Base-by-base conservation (phyloP, 257 asterid species). In the Catharanthus roseus region DNA sequence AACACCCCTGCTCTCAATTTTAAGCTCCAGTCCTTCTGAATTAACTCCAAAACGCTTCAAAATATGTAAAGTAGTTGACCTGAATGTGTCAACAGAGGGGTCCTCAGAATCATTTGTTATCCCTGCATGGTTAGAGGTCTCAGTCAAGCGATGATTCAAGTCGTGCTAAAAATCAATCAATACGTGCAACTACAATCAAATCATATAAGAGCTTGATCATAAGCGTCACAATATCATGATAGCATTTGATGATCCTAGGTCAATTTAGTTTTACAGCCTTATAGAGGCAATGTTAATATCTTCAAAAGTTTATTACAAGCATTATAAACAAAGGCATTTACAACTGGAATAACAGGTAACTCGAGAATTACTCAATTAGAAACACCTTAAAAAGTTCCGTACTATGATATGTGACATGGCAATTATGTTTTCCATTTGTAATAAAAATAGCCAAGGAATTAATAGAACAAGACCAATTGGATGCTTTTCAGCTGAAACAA, bases 41-140 rank as follows among this genome's bases (percentile, higher is more conserved):
- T 86, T 84, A 70, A 91, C 85, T 61, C 97, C 99, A 76, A 93
- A 93, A 73, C 76, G 91, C 86, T 85, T 88, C 85, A 93, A 75
- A n/a, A 93, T 74, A 53, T 85, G 90, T 65, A 89, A 69, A 10
- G 95, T 86, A 19, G 95, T 75, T 21, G 95, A 81, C 74, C 87
- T 82, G 74, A 88, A 91, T 38, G 96, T 93, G 83, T 93, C 99
- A 71, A 91, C 88, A 49, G 95, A 89, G 50, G 95, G 96, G 72
- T 93, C 99, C 86, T 82, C 85, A 39, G 96, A 57, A 78, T 93
- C 97, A 80, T 93, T 89, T 74, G 99, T 93, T 69, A 93, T 82
- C 65, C 97, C 99, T 93, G 77, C 15, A 73, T 69, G 55, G 60
- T 50, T 44, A 67, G 39, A 62, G 29, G 42, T 55, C 9, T 70